Evolutionary conservation across 1,284 basidiomycete genomes (phyloP).

Genomic region (Sparassis latifolia): DNA sequence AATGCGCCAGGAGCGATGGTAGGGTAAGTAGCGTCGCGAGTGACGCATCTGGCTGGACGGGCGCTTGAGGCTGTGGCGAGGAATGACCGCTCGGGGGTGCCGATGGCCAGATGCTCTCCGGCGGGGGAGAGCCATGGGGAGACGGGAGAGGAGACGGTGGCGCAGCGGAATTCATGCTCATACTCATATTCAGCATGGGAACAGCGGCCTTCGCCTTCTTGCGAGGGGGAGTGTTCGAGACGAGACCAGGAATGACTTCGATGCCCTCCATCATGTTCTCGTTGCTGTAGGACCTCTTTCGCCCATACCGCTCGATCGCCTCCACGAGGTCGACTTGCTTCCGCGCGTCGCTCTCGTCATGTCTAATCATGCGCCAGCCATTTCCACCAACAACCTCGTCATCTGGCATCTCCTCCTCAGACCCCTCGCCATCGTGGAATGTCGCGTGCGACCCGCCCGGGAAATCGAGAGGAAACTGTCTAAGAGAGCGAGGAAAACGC

Average conservation of each 20-base stretch:
- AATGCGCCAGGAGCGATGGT: constrained; percentile 71
- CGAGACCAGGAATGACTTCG: constrained; percentile 47
- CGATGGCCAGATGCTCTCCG: constrained; percentile 67
- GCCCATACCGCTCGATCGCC: constrained; percentile 74
- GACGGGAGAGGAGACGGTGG: constrained; percentile 79
- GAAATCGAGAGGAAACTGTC: constrained; percentile 70
- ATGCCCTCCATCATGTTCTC: constrained; percentile 76
- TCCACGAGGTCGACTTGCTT: constrained; percentile 61
- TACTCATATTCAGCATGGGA: constrained; percentile 38
- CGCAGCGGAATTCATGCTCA: constrained; percentile 59
- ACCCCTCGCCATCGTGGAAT: constrained; percentile 61
- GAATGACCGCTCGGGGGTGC: constrained; percentile 69
- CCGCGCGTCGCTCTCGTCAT: constrained; percentile 47
- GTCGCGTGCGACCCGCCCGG: constrained; percentile 73
- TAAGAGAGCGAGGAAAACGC: constrained; percentile 58
- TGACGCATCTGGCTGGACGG: constrained; percentile 72
- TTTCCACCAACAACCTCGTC: constrained; percentile 61
- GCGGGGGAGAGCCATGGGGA: constrained; percentile 73
- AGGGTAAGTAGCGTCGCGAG: constrained; percentile 75
- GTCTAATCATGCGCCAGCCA: constrained; percentile 69
- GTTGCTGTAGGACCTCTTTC: constrained; percentile 64
- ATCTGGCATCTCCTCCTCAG: constrained; percentile 60
- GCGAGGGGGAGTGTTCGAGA: constrained; percentile 52
- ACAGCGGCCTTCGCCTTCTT: constrained; percentile 67
- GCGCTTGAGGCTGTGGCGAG: constrained; percentile 59